Evolutionary conservation across 345 rosid genomes (phyloP).

Genomic region (Capsella bursapastoris): DNA sequence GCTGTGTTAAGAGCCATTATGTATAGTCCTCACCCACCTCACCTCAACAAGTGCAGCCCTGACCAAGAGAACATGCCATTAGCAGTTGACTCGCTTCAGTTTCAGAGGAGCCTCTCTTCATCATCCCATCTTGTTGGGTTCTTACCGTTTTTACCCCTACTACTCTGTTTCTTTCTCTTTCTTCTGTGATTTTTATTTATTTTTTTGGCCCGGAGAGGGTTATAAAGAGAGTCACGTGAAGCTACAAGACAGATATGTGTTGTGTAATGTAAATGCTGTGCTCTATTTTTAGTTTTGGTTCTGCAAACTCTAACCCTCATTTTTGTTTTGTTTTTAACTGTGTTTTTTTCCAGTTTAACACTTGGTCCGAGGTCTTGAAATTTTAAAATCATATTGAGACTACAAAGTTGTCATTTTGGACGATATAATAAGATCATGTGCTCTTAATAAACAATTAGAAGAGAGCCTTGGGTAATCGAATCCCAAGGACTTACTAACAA

Average conservation of each 20-base stretch:
- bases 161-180: conserved; percentile 30
- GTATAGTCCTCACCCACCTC: conserved; percentile 87
- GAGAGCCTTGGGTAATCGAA: conserved; percentile 8
- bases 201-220: conserved; percentile 21
- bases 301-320: conserved; percentile 26
- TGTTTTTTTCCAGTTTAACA: conserved; percentile 36
- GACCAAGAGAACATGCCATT: conserved; percentile 99
- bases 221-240: conserved; percentile 45
- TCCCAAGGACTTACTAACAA: conserved; percentile 39
- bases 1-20: conserved; percentile 92
- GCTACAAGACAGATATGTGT: conserved; percentile 42
- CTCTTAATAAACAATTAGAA: background rate
- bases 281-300: conserved; percentile 24
- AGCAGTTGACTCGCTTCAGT: conserved; percentile 96
- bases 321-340: conserved; percentile 6
- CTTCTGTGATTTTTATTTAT: conserved; percentile 21
- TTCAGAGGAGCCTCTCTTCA: conserved; percentile 55
- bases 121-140: conserved; percentile 39
- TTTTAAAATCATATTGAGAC: conserved; percentile 22
- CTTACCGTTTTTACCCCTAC: conserved; percentile 46
- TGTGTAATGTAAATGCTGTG: conserved; percentile 40
- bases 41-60: conserved; percentile 83
- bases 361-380: conserved; percentile 40
- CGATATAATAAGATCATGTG: conserved; percentile 30
- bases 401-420: conserved; percentile 39